Conservation (phyloP, 2,329 filamentous ascomycete species). For the Ophiosphaerella narmari region DNA sequence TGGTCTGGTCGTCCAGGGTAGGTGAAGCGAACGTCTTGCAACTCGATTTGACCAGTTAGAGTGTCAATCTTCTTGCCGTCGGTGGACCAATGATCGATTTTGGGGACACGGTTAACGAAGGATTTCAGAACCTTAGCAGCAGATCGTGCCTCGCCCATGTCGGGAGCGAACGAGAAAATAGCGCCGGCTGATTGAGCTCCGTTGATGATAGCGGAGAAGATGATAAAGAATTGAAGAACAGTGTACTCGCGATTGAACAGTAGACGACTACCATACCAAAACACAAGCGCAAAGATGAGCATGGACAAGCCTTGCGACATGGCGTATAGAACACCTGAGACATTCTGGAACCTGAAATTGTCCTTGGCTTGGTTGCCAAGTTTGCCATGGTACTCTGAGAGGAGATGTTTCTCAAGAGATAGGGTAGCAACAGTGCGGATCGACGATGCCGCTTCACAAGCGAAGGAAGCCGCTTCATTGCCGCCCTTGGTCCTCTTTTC, state of each 20-base stretch:
- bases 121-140: conserved; percentile 79
- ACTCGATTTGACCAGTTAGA: conserved; percentile 72
- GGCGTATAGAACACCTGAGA: conserved; percentile 80
- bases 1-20: conserved; percentile 92
- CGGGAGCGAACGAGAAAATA: conserved; percentile 91
- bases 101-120: conserved; percentile 80
- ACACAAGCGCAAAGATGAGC: conserved; percentile 44
- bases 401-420: conserved; percentile 83
- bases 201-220: conserved; percentile 86
- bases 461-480: conserved; percentile 80
- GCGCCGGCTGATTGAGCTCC: conserved; percentile 90
- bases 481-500: conserved; percentile 78
- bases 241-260: conserved; percentile 55
- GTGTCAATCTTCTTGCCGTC: conserved; percentile 58
- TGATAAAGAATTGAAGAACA: conserved; percentile 90
- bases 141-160: conserved; percentile 94
- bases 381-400: conserved; percentile 70
- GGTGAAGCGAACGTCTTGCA: conserved; percentile 89
- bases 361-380: conserved; percentile 70
- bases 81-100: conserved; percentile 60
- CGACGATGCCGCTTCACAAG: conserved; percentile 90
- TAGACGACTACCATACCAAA: conserved; percentile 45
- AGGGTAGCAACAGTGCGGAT: conserved; percentile 95
- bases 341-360: conserved; percentile 74
- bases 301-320: conserved; percentile 76